Evolutionary conservation across 306 rosid genomes (phyloP).

Genomic region (Corylus heterophylla): DNA sequence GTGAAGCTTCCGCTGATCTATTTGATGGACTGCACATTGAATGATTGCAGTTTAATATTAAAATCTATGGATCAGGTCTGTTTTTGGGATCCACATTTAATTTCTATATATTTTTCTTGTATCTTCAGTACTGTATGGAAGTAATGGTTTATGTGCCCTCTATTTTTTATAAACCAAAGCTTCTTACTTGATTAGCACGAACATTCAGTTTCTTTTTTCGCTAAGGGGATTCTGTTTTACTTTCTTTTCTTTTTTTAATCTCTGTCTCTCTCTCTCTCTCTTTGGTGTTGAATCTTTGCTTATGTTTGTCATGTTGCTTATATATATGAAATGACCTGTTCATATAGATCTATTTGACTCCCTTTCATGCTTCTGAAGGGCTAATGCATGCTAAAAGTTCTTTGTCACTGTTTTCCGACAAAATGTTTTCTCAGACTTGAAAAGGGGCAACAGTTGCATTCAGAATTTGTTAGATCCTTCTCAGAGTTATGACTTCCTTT

Average conservation of each 20-base stretch:
- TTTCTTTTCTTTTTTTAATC: too few relatives aligned
- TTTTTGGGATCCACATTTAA: slow-evolving; percentile 16
- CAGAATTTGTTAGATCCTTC: too few relatives aligned
- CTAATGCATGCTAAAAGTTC: too few relatives aligned
- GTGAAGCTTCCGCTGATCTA: slow-evolving; percentile 72
- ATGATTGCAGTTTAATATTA: slow-evolving; percentile 72
- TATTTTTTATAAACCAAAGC: not conserved
- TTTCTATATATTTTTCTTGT: slow-evolving; percentile 9
- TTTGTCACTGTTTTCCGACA: too few relatives aligned
- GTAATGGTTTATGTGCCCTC: not conserved
- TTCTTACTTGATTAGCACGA: not conserved
- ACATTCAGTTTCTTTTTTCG: not conserved
- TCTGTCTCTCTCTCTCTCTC: too few relatives aligned
- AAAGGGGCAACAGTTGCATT: too few relatives aligned
- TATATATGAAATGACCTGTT: not conserved
- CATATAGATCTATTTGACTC: not conserved
- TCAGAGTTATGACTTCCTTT: too few relatives aligned
- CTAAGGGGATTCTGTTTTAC: not conserved
- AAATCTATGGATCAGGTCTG: slow-evolving; percentile 75
- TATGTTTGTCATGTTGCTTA: not conserved
- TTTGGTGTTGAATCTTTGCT: not conserved
- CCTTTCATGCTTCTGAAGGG: too few relatives aligned
- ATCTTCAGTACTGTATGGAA: slow-evolving; percentile 3
- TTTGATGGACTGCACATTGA: slow-evolving; percentile 84
- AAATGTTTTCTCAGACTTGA: too few relatives aligned